A percentile compares a stretch with the other conserved stretches of the same genome.
Evolutionary conservation across 495 filamentous ascomycete genomes (phyloP).

Genomic region (Viridothelium virens): DNA sequence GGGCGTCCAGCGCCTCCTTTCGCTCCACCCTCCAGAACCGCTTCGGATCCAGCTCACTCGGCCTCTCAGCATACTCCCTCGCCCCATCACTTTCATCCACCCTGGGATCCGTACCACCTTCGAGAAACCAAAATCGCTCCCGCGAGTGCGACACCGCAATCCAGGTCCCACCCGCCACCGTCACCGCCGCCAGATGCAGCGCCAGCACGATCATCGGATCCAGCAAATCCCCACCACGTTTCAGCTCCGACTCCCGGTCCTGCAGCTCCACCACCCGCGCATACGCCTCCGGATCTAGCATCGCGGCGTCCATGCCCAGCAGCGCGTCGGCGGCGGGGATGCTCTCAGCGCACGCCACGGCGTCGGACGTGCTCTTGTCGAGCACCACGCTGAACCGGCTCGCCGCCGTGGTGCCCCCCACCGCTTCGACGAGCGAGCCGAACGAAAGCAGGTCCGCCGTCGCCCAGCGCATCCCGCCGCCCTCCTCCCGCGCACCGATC

Average conservation of each 20-base stretch:
- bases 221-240: not conserved
- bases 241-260: not conserved
- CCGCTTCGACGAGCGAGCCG: conserved; percentile 15
- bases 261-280: not conserved
- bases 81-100: too few species aligned
- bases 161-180: conserved; percentile 22
- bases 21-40: conserved; percentile 21
- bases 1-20: conserved; percentile 25
- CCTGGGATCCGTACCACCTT: not conserved
- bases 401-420: not conserved
- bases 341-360: conserved; percentile 26
- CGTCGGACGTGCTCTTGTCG: conserved; percentile 28
- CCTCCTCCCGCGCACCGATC: not conserved
- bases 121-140: conserved; percentile 26
- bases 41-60: conserved; percentile 17
- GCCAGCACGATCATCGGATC: conserved; percentile 6
- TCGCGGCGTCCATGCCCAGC: conserved; percentile 2
- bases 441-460: conserved; percentile 23
- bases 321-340: conserved; percentile 19
- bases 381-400: conserved; percentile 17
- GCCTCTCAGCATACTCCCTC: not conserved
- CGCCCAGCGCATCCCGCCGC: conserved; percentile 22
- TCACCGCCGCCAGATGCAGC: conserved; percentile 25
- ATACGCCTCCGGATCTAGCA: not conserved
- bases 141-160: conserved; percentile 24